phyloP scores from a whole-genome alignment of 768 basidiomycete species.

The Ramaria rubella region DNA sequence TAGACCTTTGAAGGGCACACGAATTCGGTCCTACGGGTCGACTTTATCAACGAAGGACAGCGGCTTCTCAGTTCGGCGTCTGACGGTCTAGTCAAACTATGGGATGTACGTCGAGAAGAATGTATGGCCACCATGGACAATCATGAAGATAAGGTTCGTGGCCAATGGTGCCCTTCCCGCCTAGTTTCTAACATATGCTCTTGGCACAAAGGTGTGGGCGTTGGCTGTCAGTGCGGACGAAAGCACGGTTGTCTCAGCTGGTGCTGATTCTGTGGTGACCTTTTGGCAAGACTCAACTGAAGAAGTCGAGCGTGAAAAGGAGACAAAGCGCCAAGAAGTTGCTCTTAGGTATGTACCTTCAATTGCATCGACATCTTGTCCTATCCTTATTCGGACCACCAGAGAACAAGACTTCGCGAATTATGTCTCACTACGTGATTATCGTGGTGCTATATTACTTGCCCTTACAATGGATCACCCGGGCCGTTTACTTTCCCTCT shows the following conservation, averaged over 20 bases:
- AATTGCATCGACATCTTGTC: neutral
- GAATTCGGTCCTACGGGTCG: constrained; percentile 90
- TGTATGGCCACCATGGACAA: constrained; percentile 89
- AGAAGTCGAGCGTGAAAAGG: constrained; percentile 69
- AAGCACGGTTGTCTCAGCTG: constrained; percentile 81
- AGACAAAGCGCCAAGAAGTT: constrained; percentile 59
- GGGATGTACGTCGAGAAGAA: constrained; percentile 86
- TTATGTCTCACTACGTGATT: constrained; percentile 82
- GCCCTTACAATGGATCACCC: constrained; percentile 93
- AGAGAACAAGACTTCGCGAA: constrained; percentile 97
- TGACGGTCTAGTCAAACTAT: constrained; percentile 93
- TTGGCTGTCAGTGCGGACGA: constrained; percentile 79
- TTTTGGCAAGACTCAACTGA: constrained; percentile 96
- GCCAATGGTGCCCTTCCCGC: neutral
- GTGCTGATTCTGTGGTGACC: constrained; percentile 92
- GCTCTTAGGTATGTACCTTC: constrained; percentile 65
- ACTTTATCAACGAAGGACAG: constrained; percentile 76
- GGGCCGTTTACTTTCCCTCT: constrained; percentile 74
- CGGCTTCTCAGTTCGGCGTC: constrained; percentile 88
- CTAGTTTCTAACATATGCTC: neutral
- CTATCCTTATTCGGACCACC: constrained; percentile 5
- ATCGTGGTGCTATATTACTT: constrained; percentile 83
- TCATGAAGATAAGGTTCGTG: constrained; percentile 88
- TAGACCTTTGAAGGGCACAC: constrained; percentile 98
- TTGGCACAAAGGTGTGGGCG: constrained; percentile 81